These are phyloP conservation scores for Ilex paraguariensis DNA, from an alignment of 305 asterid genomes.

Conservation along the genomic window DNA sequence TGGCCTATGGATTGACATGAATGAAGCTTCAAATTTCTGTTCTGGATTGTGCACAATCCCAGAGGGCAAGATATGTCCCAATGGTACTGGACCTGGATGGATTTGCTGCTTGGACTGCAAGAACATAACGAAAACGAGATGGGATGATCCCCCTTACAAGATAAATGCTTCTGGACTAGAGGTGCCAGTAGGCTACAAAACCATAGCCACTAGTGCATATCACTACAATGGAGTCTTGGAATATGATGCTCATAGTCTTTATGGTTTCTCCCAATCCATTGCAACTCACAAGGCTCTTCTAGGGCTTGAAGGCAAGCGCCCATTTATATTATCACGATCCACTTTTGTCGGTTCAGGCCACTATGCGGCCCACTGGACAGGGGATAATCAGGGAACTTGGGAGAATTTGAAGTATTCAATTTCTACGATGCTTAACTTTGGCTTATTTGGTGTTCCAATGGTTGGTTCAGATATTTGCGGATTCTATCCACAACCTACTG, in stretches of 20 bases:
- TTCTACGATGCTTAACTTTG: constrained; percentile 72
- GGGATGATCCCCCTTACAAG: constrained; percentile 98
- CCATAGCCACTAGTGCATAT: constrained; percentile 84
- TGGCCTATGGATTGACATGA: constrained; percentile 97
- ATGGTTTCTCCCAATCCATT: constrained; percentile 74
- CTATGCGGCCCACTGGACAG: constrained; percentile 93
- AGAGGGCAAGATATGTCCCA: constrained; percentile 54
- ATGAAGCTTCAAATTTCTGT: constrained; percentile 86
- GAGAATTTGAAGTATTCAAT: constrained; percentile 59
- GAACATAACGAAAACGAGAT: constrained; percentile 63
- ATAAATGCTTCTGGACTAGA: constrained; percentile 81
- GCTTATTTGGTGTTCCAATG: constrained; percentile 86
- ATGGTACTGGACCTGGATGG: constrained; percentile 96
- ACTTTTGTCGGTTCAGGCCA: constrained; percentile 86
- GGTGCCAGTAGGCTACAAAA: constrained; percentile 77
- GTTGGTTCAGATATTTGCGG: constrained; percentile 96
- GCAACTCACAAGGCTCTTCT: constrained; percentile 91
- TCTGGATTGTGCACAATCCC: constrained; percentile 83
- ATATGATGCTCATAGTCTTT: constrained; percentile 87
- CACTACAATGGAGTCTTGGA: constrained; percentile 87
- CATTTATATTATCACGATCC: constrained; percentile 73
- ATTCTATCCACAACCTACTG: constrained; percentile 69
- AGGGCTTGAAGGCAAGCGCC: constrained; percentile 72
- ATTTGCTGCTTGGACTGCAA: constrained; percentile 82
- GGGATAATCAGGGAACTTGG: constrained; percentile 95